Evolutionary conservation across 2,329 filamentous ascomycete species (phyloP).

Genomic region (Macrophomina phaseolina): DNA sequence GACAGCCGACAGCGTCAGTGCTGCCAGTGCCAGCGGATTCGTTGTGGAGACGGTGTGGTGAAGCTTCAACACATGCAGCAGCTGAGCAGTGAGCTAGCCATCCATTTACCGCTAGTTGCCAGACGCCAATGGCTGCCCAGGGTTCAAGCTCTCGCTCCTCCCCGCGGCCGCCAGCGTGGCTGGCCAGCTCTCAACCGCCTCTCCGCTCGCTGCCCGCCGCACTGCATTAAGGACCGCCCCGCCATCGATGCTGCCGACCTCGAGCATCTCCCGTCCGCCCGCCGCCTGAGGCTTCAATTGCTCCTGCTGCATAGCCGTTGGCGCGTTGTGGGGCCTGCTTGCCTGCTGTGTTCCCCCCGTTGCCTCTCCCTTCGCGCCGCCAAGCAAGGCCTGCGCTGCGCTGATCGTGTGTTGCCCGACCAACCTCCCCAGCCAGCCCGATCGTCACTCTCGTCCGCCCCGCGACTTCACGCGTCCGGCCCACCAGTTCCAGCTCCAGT

Average conservation of each 20-base stretch:
- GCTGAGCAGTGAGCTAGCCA: background rate
- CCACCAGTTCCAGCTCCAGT: constrained; percentile 23
- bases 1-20: constrained; percentile 12
- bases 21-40: constrained; percentile 10
- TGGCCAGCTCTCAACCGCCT: constrained; percentile 17
- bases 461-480: constrained; percentile 30
- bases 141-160: background rate
- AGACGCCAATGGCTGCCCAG: constrained; percentile 1
- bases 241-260: constrained; percentile 21
- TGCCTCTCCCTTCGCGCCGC: background rate
- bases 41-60: constrained; percentile 15
- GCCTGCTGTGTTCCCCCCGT: constrained; percentile 19
- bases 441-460: constrained; percentile 20
- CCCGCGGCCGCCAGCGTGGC: constrained; percentile 18
- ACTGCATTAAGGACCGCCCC: constrained; percentile 18
- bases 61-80: constrained; percentile 13
- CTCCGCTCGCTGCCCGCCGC: constrained; percentile 3
- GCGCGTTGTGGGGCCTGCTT: constrained; percentile 23
- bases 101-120: background rate
- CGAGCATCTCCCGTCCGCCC: constrained; percentile 5
- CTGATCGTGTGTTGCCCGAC: constrained; percentile 17
- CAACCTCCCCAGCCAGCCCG: constrained; percentile 27
- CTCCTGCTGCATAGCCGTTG: constrained; percentile 30
- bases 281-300: constrained; percentile 30
- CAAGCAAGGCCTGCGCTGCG: background rate